Percentiles rank a stretch among this genome's conserved stretches.
Conservation (phyloP, 1,284 basidiomycete species). For the Sporisorium sorghi region DNA sequence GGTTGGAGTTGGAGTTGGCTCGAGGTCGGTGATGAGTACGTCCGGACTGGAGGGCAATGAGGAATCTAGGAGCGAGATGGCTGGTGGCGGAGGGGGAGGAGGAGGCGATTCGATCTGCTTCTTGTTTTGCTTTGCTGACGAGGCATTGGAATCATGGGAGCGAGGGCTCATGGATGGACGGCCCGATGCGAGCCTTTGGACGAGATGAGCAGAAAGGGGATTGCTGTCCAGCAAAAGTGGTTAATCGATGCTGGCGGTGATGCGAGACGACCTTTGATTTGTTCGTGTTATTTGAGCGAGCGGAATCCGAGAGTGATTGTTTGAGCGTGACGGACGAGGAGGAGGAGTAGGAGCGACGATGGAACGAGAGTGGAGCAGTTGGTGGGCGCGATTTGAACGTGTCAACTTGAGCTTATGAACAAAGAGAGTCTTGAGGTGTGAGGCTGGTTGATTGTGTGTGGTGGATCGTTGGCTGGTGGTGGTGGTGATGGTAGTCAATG, state of each 20-base stretch:
- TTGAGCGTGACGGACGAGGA: neutral
- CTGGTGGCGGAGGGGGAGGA: too few relatives aligned
- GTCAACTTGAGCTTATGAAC: neutral
- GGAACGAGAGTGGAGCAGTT: conserved; percentile 7
- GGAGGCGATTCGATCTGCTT: conserved; percentile 15
- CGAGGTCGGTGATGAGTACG: neutral
- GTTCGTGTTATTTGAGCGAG: neutral
- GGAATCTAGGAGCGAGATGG: neutral
- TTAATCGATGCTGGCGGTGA: neutral
- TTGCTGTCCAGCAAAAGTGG: neutral
- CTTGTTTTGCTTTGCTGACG: conserved; percentile 39
- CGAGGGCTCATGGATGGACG: conserved; percentile 32
- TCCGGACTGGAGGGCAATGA: neutral
- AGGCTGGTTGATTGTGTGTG: neutral
- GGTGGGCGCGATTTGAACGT: neutral
- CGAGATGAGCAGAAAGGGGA: neutral
- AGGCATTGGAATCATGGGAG: conserved; percentile 33
- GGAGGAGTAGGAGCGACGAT: neutral
- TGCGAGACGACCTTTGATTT: too few relatives aligned
- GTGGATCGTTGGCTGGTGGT: neutral
- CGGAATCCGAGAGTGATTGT: neutral
- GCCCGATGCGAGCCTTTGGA: conserved; percentile 12
- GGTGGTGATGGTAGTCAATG: conserved; percentile 1
- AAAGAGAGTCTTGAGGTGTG: neutral
- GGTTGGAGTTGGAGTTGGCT: neutral